Conservation (phyloP, 169 alveolate species). For the Besnoitia besnoiti region DNA sequence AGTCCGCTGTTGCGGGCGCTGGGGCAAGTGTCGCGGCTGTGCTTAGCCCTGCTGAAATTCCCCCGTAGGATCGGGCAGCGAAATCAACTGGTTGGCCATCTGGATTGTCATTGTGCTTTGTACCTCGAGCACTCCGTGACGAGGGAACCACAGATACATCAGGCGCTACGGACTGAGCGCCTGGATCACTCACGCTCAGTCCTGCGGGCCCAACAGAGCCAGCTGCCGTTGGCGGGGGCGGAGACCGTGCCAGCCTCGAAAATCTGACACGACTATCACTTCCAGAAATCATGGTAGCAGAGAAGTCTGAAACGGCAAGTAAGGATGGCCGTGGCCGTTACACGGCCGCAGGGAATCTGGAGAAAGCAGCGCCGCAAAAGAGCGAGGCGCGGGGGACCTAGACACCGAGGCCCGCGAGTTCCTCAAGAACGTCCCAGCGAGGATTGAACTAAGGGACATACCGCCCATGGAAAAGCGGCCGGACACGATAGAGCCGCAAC, state of each 20-base stretch:
- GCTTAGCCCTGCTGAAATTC: not conserved
- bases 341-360: too few species aligned
- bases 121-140: not conserved
- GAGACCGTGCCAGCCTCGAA: not conserved
- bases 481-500: too few species aligned
- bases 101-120: not conserved
- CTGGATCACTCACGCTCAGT: not conserved
- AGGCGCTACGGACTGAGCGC: not conserved
- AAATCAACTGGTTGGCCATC: not conserved
- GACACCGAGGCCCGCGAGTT: too few species aligned
- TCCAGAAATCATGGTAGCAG: not conserved
- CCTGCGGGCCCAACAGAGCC: not conserved
- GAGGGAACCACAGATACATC: not conserved
- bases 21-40: not conserved
- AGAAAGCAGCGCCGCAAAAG: too few species aligned
- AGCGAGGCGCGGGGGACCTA: too few species aligned
- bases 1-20: not conserved
- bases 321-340: too few species aligned
- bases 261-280: not conserved
- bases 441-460: too few species aligned
- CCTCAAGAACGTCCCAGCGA: too few species aligned
- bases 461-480: too few species aligned
- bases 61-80: not conserved
- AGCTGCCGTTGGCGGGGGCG: not conserved
- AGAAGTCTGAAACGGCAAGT: not conserved